Evolutionary conservation across 164 flowering plant species (phyloP), one percentile per base, ranked within the genome.

Genomic region (Chloranthus sessilifolius): DNA sequence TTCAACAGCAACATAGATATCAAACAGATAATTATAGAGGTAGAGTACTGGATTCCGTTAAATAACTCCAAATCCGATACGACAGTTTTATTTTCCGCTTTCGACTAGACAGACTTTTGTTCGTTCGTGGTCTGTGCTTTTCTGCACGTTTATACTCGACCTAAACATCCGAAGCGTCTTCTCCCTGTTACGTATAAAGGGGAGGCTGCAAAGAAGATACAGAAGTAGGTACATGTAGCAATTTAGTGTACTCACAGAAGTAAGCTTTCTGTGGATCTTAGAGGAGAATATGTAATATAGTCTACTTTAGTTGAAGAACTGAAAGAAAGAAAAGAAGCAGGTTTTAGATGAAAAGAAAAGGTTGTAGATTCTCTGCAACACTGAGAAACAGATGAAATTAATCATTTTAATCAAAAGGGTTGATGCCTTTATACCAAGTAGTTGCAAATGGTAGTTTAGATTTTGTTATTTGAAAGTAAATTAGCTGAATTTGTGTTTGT

Each of bases 1-100:
- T 47, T 70, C 83, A 14, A 50, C 74, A 42, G 67, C 66, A 40
- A 62, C 59, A 60, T 75, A 77, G 68, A 43, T 61, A 54, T 62
- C 52, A 51, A 51, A 61, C 48, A 52, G 52, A 28, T 47, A 41
- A 7, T 29, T 48, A 52, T 43, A 58, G 61, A 56, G 43, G 47
- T 51, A 56, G 49, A 56, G 60, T 33, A 41, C 59, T 48, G 52
- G 44, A 39, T 52, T 55, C 53, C 50, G 50, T 56, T 56, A 34
- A n/a, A 40, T 39, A 50, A 51, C 60, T 52, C 43, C 24, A n/a
- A 33, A 49, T 48, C 38, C 8, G 37, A 64, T 53, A 60, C 55
- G 55, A 23, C 26, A 33, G 7, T 16, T 59, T 47, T 29, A 4
- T 47, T 14, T 56, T 65, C 39, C 14, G 16, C 30, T 12, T 44